A percentile compares a stretch with the other conserved stretches of the same genome.
Evolutionary conservation across 2,329 filamentous ascomycete species (phyloP).

Genomic region (Sphaceloma murrayae): DNA sequence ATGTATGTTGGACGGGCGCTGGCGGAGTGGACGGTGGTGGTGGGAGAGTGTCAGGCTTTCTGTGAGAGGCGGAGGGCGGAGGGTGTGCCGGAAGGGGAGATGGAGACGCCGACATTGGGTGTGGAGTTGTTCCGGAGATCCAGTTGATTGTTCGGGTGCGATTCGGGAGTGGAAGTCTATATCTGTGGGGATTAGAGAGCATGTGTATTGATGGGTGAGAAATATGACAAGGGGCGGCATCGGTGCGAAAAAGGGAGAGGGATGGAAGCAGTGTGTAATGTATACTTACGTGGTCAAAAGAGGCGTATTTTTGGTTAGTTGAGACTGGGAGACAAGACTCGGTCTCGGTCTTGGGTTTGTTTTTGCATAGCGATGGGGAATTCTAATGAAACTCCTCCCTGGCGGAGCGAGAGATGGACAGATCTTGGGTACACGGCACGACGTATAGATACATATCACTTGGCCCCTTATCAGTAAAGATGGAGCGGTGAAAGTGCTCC

Average conservation of each 20-base stretch:
- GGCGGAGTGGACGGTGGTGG: constrained; percentile 67
- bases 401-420: constrained; percentile 3
- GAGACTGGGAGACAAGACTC: too few relatives aligned
- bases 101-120: constrained; percentile 59
- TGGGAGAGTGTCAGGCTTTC: constrained; percentile 72
- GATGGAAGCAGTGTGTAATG: not conserved
- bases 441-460: not conserved
- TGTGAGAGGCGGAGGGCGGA: constrained; percentile 66
- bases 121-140: constrained; percentile 52
- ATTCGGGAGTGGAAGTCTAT: too few relatives aligned
- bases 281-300: not conserved
- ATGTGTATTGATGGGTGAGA: too few relatives aligned
- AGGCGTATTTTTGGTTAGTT: too few relatives aligned
- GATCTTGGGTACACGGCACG: not conserved
- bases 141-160: too few relatives aligned
- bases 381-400: not conserved
- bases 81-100: constrained; percentile 54
- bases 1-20: constrained; percentile 62
- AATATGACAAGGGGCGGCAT: not conserved
- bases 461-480: too few relatives aligned
- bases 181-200: too few relatives aligned
- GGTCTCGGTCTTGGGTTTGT: too few relatives aligned
- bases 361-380: constrained; percentile 7
- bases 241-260: not conserved
- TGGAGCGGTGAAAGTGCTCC: too few relatives aligned